These are phyloP conservation scores for Cladophialophora carrionii DNA, from an alignment of 2,329 filamentous ascomycete genomes.

Conservation along the genomic window DNA sequence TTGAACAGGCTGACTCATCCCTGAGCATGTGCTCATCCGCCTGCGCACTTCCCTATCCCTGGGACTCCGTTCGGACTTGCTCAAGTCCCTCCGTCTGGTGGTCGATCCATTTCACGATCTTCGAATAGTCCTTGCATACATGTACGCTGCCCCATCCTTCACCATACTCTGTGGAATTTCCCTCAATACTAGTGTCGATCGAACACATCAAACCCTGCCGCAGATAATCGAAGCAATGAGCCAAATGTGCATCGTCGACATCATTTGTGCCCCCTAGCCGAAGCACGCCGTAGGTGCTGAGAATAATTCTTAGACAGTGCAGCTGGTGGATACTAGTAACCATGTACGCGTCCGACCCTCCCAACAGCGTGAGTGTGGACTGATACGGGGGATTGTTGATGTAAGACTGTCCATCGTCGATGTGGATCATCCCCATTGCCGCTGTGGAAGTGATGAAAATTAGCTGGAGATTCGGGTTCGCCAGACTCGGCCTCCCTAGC, in stretches of 20 bases:
- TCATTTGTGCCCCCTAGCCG: slow-evolving; percentile 6
- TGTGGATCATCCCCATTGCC: slow-evolving; percentile 5
- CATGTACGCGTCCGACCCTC: slow-evolving; percentile 2
- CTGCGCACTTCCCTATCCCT: background rate
- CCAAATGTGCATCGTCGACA: slow-evolving; percentile 7
- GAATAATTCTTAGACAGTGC: slow-evolving; percentile 3
- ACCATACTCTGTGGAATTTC: slow-evolving; percentile 9
- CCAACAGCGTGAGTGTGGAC: background rate
- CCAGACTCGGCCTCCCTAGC: background rate
- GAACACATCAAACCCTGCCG: slow-evolving; percentile 10
- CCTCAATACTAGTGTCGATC: slow-evolving; percentile 7
- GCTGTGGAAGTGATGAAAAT: background rate
- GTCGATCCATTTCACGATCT: slow-evolving; percentile 3
- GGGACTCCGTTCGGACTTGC: background rate
- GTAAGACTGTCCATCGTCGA: slow-evolving; percentile 1
- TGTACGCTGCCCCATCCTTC: slow-evolving; percentile 10
- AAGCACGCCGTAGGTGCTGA: slow-evolving; percentile 7
- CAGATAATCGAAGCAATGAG: slow-evolving; percentile 9
- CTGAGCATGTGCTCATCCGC: background rate
- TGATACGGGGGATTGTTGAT: slow-evolving; percentile 11
- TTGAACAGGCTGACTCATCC: background rate
- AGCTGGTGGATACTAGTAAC: slow-evolving; percentile 4
- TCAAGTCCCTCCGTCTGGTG: background rate
- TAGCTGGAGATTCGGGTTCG: background rate
- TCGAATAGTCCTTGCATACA: slow-evolving; percentile 12